Conservation (phyloP, 306 rosid species). For the Gastrolobium bilobum region DNA sequence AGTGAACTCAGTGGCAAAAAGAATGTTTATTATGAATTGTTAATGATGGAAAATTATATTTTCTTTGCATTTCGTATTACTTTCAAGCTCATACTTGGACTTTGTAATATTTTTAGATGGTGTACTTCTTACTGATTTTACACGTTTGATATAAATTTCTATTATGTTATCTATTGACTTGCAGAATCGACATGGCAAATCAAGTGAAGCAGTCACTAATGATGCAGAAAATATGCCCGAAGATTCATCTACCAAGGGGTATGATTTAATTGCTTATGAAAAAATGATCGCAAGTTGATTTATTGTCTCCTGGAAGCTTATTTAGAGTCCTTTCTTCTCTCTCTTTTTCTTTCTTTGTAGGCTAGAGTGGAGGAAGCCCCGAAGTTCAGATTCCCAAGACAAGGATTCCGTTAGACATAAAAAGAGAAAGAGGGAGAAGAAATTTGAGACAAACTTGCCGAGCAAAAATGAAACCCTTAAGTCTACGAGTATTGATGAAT, state of each 20-base stretch:
- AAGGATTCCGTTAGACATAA: conserved; percentile 41
- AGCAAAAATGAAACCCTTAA: conserved; percentile 34
- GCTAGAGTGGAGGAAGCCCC: conserved; percentile 57
- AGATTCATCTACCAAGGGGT: conserved; percentile 67
- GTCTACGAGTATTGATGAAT: conserved; percentile 46
- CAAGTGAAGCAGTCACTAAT: conserved; percentile 53
- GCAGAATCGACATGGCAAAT: conserved; percentile 86
- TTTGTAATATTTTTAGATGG: conserved; percentile 40
- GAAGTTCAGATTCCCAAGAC: conserved; percentile 50
- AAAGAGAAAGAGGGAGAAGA: conserved; percentile 61
- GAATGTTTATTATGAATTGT: conserved; percentile 11
- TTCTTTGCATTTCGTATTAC: conserved; percentile 30
- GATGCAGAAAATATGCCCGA: conserved; percentile 50
- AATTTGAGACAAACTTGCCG: conserved; percentile 31
- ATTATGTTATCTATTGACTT: conserved; percentile 25
- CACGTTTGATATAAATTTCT: conserved; percentile 23
- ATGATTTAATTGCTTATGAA: conserved; percentile 37
- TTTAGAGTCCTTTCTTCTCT: background rate
- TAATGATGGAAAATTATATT: background rate
- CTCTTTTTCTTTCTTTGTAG: conserved; percentile 49
- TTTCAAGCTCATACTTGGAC: conserved; percentile 24
- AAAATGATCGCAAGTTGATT: background rate
- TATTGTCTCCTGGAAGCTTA: conserved; percentile 29
- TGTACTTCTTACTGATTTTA: conserved; percentile 25
- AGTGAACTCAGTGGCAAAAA: background rate